Evolutionary conservation across 2,329 filamentous ascomycete genomes (phyloP).

Genomic region (Apiospora kogelbergensis): DNA sequence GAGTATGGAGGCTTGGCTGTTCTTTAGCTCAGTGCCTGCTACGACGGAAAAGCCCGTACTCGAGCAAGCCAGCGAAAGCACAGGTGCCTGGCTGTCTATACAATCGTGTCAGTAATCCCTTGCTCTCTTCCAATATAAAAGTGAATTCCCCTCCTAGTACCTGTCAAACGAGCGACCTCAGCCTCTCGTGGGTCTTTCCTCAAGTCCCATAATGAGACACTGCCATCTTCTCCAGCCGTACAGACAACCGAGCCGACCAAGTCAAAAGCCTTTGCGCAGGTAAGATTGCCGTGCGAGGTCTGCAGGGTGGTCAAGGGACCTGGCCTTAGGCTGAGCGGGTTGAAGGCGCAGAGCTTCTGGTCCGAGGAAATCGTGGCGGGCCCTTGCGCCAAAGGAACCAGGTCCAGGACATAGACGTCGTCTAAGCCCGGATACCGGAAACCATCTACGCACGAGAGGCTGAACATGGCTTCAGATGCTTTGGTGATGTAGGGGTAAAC

Average conservation of each 20-base stretch:
- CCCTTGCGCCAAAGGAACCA: slow-evolving; percentile 49
- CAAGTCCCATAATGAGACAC: slow-evolving; percentile 66
- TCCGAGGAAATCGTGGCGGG: slow-evolving; percentile 69
- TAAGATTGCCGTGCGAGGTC: slow-evolving; percentile 62
- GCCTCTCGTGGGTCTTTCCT: slow-evolving; percentile 42
- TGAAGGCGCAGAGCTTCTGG: slow-evolving; percentile 66
- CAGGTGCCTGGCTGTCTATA: slow-evolving; percentile 46
- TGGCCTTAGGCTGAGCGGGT: slow-evolving; percentile 54
- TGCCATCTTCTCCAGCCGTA: slow-evolving; percentile 72
- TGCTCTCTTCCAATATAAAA: not conserved
- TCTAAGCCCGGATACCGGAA: slow-evolving; percentile 37
- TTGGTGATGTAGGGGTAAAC: not conserved
- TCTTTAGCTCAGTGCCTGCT: slow-evolving; percentile 71
- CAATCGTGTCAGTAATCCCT: not conserved
- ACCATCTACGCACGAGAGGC: slow-evolving; percentile 38
- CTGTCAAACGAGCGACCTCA: slow-evolving; percentile 44
- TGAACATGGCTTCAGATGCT: slow-evolving; percentile 37
- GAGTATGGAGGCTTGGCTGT: slow-evolving; percentile 60
- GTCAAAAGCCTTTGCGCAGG: slow-evolving; percentile 59
- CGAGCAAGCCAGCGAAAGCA: slow-evolving; percentile 67
- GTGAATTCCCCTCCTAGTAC: slow-evolving; percentile 37
- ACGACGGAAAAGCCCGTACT: slow-evolving; percentile 59
- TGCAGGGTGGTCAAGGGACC: slow-evolving; percentile 48
- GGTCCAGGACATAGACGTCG: slow-evolving; percentile 58
- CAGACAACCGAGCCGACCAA: slow-evolving; percentile 54